phyloP scores from a whole-genome alignment of 768 basidiomycete genomes.

The Boletus subcaerulescens region DNA sequence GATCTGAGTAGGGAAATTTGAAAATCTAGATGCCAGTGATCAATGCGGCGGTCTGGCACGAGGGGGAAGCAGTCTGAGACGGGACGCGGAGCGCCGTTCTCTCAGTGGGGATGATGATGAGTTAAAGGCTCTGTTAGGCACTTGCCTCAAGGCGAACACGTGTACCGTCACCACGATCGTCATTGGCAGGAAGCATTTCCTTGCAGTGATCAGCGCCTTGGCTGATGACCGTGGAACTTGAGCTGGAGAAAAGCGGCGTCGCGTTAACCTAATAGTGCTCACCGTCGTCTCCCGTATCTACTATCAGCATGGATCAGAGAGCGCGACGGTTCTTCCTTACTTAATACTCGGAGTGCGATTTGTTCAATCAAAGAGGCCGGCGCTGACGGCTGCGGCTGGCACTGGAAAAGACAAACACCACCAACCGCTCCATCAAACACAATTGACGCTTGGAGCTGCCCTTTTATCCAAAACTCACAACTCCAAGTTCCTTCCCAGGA shows the following conservation, averaged over 20 bases:
- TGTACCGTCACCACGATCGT: constrained; percentile 1
- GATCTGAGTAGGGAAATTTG: constrained; percentile 21
- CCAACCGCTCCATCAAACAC: neutral
- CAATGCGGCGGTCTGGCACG: constrained; percentile 4
- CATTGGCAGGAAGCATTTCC: constrained; percentile 1
- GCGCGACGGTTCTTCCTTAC: neutral
- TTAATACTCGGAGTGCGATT: neutral
- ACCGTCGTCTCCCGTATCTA: neutral
- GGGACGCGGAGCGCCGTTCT: constrained; percentile 25
- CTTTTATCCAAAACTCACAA: neutral
- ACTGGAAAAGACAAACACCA: constrained; percentile 13
- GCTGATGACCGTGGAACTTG: constrained; percentile 11
- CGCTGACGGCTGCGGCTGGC: constrained; percentile 5
- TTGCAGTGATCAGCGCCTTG: neutral
- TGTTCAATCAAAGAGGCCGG: neutral
- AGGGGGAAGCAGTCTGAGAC: constrained; percentile 2
- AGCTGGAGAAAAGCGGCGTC: neutral
- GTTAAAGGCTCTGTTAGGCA: constrained; percentile 9
- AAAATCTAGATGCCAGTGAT: constrained; percentile 13
- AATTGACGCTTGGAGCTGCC: neutral
- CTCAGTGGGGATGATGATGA: neutral
- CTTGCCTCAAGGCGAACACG: constrained; percentile 22
- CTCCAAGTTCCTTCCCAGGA: too few relatives aligned
- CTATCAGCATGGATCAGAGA: too few relatives aligned
- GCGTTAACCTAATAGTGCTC: neutral